phyloP scores from a whole-genome alignment of 2,329 filamentous ascomycete genomes.

The Nemania abortiva region DNA sequence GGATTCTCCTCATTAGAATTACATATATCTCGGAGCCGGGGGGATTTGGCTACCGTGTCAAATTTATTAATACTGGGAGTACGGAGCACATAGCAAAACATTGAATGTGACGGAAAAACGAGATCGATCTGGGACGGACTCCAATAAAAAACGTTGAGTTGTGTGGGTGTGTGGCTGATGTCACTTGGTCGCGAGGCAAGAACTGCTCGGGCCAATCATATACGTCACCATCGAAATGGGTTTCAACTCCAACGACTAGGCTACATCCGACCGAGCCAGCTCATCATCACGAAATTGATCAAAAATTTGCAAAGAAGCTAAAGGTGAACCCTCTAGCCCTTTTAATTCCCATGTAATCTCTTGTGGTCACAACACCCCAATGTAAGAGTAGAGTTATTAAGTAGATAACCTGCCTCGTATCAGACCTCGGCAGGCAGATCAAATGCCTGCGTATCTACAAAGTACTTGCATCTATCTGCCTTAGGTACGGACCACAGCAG shows the following conservation, averaged over 20 bases:
- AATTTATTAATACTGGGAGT: not conserved
- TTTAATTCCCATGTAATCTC: slow-evolving; percentile 11
- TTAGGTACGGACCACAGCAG: too few relatives aligned
- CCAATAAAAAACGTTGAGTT: slow-evolving; percentile 28
- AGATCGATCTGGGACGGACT: slow-evolving; percentile 1
- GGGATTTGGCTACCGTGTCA: slow-evolving; percentile 19
- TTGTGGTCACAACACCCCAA: slow-evolving; percentile 15
- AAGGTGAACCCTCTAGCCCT: not conserved
- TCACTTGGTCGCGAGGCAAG: slow-evolving; percentile 23
- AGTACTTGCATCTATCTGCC: not conserved
- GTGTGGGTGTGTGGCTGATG: slow-evolving; percentile 21
- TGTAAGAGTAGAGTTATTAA: not conserved
- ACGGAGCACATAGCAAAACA: too few relatives aligned
- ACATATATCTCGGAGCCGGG: not conserved
- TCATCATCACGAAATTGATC: slow-evolving; percentile 32
- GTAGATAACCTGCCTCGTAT: not conserved
- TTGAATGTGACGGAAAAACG: slow-evolving; percentile 2
- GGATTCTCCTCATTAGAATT: not conserved
- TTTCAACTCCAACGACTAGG: slow-evolving; percentile 25
- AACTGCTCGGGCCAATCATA: slow-evolving; percentile 30
- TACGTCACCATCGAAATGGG: slow-evolving; percentile 37
- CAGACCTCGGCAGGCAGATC: slow-evolving; percentile 6
- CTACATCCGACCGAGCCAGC: slow-evolving; percentile 37
- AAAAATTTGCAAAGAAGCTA: slow-evolving; percentile 29
- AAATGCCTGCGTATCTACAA: not conserved